These are phyloP conservation scores for Camellia oleifera DNA, from an alignment of 179 eudicot genomes.

Conservation along the genomic window DNA sequence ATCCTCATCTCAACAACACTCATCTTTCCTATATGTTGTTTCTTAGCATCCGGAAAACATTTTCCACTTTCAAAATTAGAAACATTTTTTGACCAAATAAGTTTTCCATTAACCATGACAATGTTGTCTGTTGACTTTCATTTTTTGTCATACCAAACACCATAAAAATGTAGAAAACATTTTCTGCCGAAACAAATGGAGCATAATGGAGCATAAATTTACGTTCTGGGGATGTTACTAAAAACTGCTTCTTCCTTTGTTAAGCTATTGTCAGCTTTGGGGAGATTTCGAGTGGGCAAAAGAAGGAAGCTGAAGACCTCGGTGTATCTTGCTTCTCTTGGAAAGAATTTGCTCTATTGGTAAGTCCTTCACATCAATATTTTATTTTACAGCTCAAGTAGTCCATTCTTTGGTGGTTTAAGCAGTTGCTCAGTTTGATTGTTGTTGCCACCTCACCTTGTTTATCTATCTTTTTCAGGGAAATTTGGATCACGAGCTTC, in stretches of 20 bases:
- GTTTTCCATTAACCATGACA: too few relatives aligned
- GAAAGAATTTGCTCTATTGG: constrained; percentile 75
- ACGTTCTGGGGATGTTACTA: neutral
- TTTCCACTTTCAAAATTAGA: too few relatives aligned
- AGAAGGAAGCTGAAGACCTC: constrained; percentile 62
- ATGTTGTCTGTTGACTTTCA: too few relatives aligned
- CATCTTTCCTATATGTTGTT: too few relatives aligned
- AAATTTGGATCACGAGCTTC: constrained; percentile 50
- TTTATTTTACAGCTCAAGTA: neutral
- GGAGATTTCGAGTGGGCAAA: constrained; percentile 51
- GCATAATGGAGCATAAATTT: too few relatives aligned
- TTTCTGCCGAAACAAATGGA: too few relatives aligned
- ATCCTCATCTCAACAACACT: too few relatives aligned
- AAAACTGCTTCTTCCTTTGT: constrained; percentile 12
- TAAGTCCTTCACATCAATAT: constrained; percentile 20
- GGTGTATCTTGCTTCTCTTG: constrained; percentile 83
- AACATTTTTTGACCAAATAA: too few relatives aligned
- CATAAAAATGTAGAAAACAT: too few relatives aligned
- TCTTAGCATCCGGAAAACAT: too few relatives aligned
- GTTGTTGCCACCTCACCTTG: neutral
- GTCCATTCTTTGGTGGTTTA: neutral
- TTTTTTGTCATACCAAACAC: too few relatives aligned
- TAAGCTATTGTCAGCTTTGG: constrained; percentile 92
- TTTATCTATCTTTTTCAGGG: constrained; percentile 47
- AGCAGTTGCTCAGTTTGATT: neutral